Conservation (phyloP, 495 filamentous ascomycete species). For the Penicillium samsonianum region DNA sequence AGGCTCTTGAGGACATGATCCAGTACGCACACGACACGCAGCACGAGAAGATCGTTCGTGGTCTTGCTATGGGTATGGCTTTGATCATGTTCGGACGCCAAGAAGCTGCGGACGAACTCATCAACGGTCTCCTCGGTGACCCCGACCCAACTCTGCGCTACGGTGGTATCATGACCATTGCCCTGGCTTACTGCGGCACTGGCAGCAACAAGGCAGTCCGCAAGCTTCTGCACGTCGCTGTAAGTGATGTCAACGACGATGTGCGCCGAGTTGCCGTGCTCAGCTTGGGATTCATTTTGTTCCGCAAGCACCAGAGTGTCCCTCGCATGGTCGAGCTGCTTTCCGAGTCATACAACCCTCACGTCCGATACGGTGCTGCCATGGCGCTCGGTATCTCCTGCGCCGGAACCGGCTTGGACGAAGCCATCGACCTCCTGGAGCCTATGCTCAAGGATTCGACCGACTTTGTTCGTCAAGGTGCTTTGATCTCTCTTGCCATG, state of each 20-base stretch:
- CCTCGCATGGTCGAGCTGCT: slow-evolving; percentile 99
- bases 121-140: slow-evolving; percentile 89
- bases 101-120: slow-evolving; percentile 90
- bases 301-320: slow-evolving; percentile 95
- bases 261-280: slow-evolving; percentile 96
- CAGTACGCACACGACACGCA: slow-evolving; percentile 97
- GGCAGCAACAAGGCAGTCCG: slow-evolving; percentile 98
- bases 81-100: slow-evolving; percentile 97
- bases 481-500: slow-evolving; percentile 93
- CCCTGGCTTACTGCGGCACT: slow-evolving; percentile 94
- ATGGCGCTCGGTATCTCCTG: slow-evolving; percentile 99
- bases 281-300: slow-evolving; percentile 97
- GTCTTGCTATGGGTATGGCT: slow-evolving; percentile 93
- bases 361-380: slow-evolving; percentile 96
- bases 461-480: slow-evolving; percentile 97
- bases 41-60: slow-evolving; percentile 98
- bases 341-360: slow-evolving; percentile 97
- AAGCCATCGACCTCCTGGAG: slow-evolving; percentile 94
- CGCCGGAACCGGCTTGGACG: slow-evolving; percentile 93
- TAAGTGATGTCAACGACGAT: slow-evolving; percentile 98
- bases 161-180: slow-evolving; percentile 98
- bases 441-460: slow-evolving; percentile 99
- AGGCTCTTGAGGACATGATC: slow-evolving; percentile 91
- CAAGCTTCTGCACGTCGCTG: slow-evolving; percentile 93
- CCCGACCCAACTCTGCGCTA: slow-evolving; percentile 93